Evolutionary conservation across 441 rosid species (phyloP).

Genomic region (Adansonia grandidieri): DNA sequence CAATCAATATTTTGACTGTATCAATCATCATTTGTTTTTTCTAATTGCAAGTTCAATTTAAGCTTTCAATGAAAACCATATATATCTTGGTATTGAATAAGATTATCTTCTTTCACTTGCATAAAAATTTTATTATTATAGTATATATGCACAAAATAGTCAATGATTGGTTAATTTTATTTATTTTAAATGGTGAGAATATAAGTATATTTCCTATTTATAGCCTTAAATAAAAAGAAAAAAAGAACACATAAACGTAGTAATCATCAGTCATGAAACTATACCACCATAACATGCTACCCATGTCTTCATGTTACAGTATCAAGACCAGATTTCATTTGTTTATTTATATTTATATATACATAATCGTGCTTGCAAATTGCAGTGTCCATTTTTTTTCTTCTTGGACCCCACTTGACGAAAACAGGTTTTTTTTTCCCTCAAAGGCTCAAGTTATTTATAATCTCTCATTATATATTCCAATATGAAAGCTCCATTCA

Average conservation of each 20-base stretch:
- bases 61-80: no score
- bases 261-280: background rate
- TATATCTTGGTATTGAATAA: no score
- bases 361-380: slow-evolving; percentile 9
- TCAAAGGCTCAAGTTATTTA: background rate
- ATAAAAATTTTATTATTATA: no score
- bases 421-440: background rate
- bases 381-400: background rate
- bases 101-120: no score
- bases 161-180: background rate
- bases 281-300: background rate
- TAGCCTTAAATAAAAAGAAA: background rate
- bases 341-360: background rate
- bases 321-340: background rate
- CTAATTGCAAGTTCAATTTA: no score
- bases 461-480: background rate
- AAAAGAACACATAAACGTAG: background rate
- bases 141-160: background rate
- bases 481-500: background rate
- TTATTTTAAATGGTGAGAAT: background rate
- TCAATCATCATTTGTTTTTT: no score
- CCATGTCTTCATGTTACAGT: background rate
- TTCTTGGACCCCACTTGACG: background rate
- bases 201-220: background rate
- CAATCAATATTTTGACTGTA: no score